Evolutionary conservation across 1,139 yeast species (phyloP), one percentile per base, ranked within the genome.

Genomic region (Yamadazyma pseudoaaseri): DNA sequence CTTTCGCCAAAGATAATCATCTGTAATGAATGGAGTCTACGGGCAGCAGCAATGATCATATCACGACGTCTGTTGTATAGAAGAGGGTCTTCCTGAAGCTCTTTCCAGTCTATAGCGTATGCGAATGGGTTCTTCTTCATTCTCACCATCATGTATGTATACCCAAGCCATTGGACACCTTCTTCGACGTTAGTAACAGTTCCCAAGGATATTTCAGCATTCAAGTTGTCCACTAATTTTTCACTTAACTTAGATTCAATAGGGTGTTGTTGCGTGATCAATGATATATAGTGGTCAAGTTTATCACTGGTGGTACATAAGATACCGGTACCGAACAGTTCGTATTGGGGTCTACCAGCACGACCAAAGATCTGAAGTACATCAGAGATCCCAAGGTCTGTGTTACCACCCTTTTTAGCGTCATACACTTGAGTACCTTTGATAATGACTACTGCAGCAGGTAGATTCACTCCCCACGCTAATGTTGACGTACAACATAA

Each of bases 381-480:
- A 62, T 94, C 99, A 0, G 97, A 85, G 14, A 94, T 90, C 2
- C 97, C 97, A 35, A 94, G 69, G 53, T 94, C 98, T 3, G 83
- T 79, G 56, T 81, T 87, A 0, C 97, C 97, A 70, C 98, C 98
- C 38, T 84, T 86, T 52, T 90, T 87, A 0, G 98, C 77, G 57
- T 94, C 95, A 54, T 94, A 94, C 0, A 94, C 87, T 52, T 89
- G 96, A 0, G 99, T 94, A 1, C 99, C 98, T 53, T 92, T 90
- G 34, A 94, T 81, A 44, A 94, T 86, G 16, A 94, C 99, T 27
- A 90, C 96, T 3, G 97, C 97, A 6, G 98, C 98, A 2, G 99
- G 98, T 41, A 94, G 68, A 54, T 94, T 94, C 11, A 94, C 97
- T 74, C 99, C 99, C 99, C 99, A 94, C 0, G 99, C 99, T 39